Evolutionary conservation across 345 rosid species (phyloP), one percentile per base, ranked within the genome.

Genomic region (Cardamine occulta): DNA sequence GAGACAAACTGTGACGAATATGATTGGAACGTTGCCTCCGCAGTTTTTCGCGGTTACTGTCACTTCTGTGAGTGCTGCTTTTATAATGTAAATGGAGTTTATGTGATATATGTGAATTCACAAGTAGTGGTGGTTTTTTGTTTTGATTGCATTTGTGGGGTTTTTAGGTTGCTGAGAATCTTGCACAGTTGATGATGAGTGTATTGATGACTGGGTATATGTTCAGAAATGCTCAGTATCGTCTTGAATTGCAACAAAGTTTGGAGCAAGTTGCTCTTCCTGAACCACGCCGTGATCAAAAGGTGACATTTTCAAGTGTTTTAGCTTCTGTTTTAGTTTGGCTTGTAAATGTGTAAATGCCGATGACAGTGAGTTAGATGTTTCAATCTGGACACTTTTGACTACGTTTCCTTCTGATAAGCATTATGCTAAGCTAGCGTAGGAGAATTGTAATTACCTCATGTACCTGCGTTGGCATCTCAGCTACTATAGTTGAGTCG

Each of bases 191-290:
- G 35, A 92, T 95, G 99, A 90, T 90, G 76, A 90, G 98, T 13
- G 88, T 95, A 18, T 75, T 95, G 90, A 90, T 92, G 97, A 95
- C 98, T 67, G 99, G 99, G 44, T 95, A 95, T 78, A 92, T 95
- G 99, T 92, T 95, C 69, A 85, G 85, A 85, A 95, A 90, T 68
- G 98, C 90, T 42, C 97, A 95, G 39, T 89, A 85, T 74, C 90
- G 97, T 63, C 48, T 95, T 79, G 99, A 95, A 49, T 82, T 95
- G 88, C 98, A 95, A 59, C 93, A 90, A 66, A 87, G 98, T 79
- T 83, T 95, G 84, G 94, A 92, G 81, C 96, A 85, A 74, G 97
- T 82, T 78, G 93, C 96, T 72, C 91, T 92, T 61, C 96, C 94
- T 49, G 94, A 90, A n/a, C 86, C 68, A 29, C 86, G 85, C 56